Conservation (phyloP, 1,139 yeast genomes). For the Candida pseudoviswanathii region DNA sequence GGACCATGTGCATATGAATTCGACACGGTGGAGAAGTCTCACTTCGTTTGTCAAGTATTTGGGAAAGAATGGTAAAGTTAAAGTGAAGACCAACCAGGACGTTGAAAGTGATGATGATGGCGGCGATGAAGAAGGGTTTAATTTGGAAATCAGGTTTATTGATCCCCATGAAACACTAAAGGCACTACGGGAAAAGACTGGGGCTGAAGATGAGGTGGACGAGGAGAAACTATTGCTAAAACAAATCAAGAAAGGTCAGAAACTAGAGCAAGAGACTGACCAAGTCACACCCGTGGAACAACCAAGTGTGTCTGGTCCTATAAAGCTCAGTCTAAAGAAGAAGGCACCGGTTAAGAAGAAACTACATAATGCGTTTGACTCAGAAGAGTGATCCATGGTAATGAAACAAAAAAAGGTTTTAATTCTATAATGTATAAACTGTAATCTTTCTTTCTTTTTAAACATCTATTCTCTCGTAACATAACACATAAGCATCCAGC, state of each 20-base stretch:
- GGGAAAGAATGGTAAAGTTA: constrained; percentile 59
- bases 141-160: constrained; percentile 33
- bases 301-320: constrained; percentile 7
- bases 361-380: constrained; percentile 1
- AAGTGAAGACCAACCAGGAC: constrained; percentile 44
- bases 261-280: constrained; percentile 4
- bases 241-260: constrained; percentile 12
- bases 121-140: constrained; percentile 30
- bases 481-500: constrained; percentile 71
- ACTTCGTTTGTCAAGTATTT: constrained; percentile 70
- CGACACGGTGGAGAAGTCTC: constrained; percentile 78
- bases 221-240: constrained; percentile 9
- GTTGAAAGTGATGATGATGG: constrained; percentile 49
- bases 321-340: constrained; percentile 11
- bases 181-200: background rate
- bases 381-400: background rate
- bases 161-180: constrained; percentile 22
- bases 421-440: constrained; percentile 1
- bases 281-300: background rate
- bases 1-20: constrained; percentile 87
- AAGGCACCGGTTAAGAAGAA: constrained; percentile 1
- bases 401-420: background rate
- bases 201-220: background rate
- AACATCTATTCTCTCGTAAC: constrained; percentile 46
- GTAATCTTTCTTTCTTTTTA: background rate